These are phyloP conservation scores for Basipetospora chlamydospora DNA, from an alignment of 2,329 filamentous ascomycete genomes.

Conservation along the genomic window DNA sequence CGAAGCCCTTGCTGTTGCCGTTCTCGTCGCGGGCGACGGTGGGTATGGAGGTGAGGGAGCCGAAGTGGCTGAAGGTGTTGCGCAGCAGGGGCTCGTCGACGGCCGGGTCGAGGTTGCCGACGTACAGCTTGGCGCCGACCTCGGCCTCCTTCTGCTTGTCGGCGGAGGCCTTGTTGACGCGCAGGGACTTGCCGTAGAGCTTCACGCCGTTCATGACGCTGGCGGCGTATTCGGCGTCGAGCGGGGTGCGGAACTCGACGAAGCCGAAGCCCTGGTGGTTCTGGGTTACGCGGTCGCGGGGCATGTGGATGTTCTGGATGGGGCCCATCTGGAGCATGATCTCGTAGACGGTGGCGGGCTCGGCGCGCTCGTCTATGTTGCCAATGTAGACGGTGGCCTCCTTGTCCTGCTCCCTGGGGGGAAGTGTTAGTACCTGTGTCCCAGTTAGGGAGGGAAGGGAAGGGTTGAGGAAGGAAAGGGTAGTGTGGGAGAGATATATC, in stretches of 20 bases:
- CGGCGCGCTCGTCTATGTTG: slow-evolving; percentile 93
- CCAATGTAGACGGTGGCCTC: slow-evolving; percentile 96
- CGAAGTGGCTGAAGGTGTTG: slow-evolving; percentile 87
- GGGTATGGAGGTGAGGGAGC: slow-evolving; percentile 66
- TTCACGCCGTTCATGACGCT: slow-evolving; percentile 94
- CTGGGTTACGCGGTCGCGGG: slow-evolving; percentile 94
- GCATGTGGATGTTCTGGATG: slow-evolving; percentile 95
- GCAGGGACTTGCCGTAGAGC: slow-evolving; percentile 83
- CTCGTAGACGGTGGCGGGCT: slow-evolving; percentile 85
- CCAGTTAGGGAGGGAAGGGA: slow-evolving; percentile 4
- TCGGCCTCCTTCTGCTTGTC: slow-evolving; percentile 91
- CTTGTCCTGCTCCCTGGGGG: slow-evolving; percentile 83
- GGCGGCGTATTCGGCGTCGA: slow-evolving; percentile 92
- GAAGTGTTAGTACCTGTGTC: slow-evolving; percentile 13
- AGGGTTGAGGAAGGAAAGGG: neutral
- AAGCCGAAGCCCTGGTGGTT: slow-evolving; percentile 97
- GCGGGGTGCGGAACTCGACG: slow-evolving; percentile 91
- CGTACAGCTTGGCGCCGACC: slow-evolving; percentile 91
- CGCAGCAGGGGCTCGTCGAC: slow-evolving; percentile 93
- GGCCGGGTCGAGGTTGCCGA: slow-evolving; percentile 88
- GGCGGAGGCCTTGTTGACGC: slow-evolving; percentile 84
- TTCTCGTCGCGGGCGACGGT: slow-evolving; percentile 87
- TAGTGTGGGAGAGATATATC: slow-evolving; percentile 9
- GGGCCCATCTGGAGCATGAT: slow-evolving; percentile 96
- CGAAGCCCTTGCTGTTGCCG: slow-evolving; percentile 85